Evolutionary conservation across 163 green algal genomes (phyloP).

Genomic region (Chloromonas sp.): DNA sequence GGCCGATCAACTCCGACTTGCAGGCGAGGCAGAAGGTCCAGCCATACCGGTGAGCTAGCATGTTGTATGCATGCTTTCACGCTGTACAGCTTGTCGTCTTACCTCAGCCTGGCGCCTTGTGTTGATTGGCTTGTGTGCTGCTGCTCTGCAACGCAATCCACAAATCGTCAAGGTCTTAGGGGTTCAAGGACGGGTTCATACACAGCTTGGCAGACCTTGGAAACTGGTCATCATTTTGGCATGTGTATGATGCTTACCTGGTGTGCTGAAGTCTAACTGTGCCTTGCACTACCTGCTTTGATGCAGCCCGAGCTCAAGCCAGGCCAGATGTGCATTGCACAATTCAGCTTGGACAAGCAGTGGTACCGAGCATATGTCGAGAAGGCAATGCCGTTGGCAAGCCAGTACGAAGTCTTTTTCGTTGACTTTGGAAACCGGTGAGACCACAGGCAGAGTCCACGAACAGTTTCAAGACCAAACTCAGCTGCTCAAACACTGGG

Average conservation of each 20-base stretch:
- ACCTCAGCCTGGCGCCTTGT: not conserved
- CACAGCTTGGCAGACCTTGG: too few relatives aligned
- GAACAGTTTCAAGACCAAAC: not conserved
- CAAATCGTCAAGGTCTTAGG: too few relatives aligned
- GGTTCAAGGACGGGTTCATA: too few relatives aligned
- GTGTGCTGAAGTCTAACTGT: too few relatives aligned
- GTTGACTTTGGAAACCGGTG: conserved; percentile 89
- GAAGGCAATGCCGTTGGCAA: conserved; percentile 15
- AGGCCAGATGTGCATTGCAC: conserved; percentile 61
- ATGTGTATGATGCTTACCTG: too few relatives aligned
- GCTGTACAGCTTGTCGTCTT: not conserved
- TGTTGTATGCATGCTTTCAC: not conserved
- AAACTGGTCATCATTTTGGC: too few relatives aligned
- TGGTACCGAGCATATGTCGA: conserved; percentile 77
- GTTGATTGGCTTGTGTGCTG: too few relatives aligned
- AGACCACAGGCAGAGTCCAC: conserved; percentile 6
- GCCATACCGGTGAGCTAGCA: conserved; percentile 22
- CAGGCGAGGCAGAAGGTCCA: conserved; percentile 1
- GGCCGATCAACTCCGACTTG: conserved; percentile 53
- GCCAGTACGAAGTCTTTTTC: conserved; percentile 76
- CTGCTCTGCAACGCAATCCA: too few relatives aligned
- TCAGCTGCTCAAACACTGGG: not conserved
- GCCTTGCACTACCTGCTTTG: too few relatives aligned
- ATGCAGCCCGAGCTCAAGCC: conserved; percentile 40
- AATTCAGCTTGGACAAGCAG: conserved; percentile 74